Percentiles rank a stretch among this genome's conserved stretches.
phyloP scores from a whole-genome alignment of 495 filamentous ascomycete species.

The Penicillium salamii region DNA sequence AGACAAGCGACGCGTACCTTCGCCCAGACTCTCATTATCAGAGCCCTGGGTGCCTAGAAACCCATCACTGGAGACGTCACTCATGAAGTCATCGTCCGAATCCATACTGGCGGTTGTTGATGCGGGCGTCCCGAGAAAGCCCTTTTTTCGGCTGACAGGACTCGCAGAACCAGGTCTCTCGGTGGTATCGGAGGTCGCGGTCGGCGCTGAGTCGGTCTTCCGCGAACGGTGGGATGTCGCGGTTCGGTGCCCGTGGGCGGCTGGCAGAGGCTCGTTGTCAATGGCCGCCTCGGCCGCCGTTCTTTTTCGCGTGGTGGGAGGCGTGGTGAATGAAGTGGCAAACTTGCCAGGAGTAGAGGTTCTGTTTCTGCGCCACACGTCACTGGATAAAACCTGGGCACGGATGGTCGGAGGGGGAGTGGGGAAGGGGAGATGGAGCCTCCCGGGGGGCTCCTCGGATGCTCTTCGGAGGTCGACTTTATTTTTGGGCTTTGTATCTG shows the following conservation, averaged over 20 bases:
- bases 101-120: slow-evolving; percentile 66
- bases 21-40: slow-evolving; percentile 75
- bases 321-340: slow-evolving; percentile 54
- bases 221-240: slow-evolving; percentile 10
- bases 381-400: slow-evolving; percentile 4
- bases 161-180: slow-evolving; percentile 10
- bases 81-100: slow-evolving; percentile 95
- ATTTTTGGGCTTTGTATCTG: too few relatives aligned
- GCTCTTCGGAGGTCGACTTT: background rate
- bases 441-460: background rate
- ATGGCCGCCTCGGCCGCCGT: slow-evolving; percentile 80
- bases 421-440: slow-evolving; percentile 4
- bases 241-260: slow-evolving; percentile 31
- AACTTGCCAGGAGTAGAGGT: slow-evolving; percentile 11
- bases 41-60: slow-evolving; percentile 65
- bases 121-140: slow-evolving; percentile 43
- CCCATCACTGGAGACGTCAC: slow-evolving; percentile 74
- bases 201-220: slow-evolving; percentile 7
- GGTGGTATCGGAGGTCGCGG: slow-evolving; percentile 4
- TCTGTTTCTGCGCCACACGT: background rate
- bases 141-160: slow-evolving; percentile 11
- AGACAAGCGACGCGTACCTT: slow-evolving; percentile 56
- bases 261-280: slow-evolving; percentile 29
- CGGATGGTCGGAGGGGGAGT: slow-evolving; percentile 6
- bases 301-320: slow-evolving; percentile 76